These are phyloP conservation scores for Termitomyces bulborhizus DNA, from an alignment of 768 basidiomycete genomes.

Conservation along the genomic window DNA sequence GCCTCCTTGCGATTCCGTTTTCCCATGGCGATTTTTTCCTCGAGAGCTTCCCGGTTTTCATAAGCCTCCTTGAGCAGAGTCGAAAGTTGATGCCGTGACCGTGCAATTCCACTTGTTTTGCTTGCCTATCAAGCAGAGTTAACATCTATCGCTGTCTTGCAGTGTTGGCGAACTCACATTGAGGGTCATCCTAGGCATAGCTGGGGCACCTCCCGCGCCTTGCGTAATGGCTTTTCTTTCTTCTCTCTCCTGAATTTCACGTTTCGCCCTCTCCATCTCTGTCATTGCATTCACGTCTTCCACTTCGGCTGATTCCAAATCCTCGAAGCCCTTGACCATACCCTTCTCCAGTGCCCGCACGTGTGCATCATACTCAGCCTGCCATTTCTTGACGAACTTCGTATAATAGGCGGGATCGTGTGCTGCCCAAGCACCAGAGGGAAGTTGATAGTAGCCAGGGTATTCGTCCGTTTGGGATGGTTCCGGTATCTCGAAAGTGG, in stretches of 20 bases:
- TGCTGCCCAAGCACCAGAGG: slow-evolving; percentile 74
- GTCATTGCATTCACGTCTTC: slow-evolving; percentile 61
- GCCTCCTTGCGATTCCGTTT: slow-evolving; percentile 83
- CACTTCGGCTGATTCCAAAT: slow-evolving; percentile 42
- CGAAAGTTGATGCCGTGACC: slow-evolving; percentile 71
- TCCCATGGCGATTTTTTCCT: slow-evolving; percentile 80
- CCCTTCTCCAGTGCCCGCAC: slow-evolving; percentile 72
- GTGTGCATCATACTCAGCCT: slow-evolving; percentile 62
- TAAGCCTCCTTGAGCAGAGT: slow-evolving; percentile 81
- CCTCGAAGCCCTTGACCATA: slow-evolving; percentile 63
- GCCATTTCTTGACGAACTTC: slow-evolving; percentile 67
- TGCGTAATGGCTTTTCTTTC: slow-evolving; percentile 70
- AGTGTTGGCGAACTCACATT: slow-evolving; percentile 42
- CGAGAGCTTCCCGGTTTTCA: slow-evolving; percentile 73
- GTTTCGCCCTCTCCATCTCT: slow-evolving; percentile 76
- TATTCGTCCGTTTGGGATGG: slow-evolving; percentile 73
- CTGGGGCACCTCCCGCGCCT: slow-evolving; percentile 48
- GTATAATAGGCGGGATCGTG: slow-evolving; percentile 68
- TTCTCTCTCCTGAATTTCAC: slow-evolving; percentile 70
- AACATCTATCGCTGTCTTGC: neutral
- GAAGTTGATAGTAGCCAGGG: slow-evolving; percentile 83
- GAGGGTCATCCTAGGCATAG: slow-evolving; percentile 78
- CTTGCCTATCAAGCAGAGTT: slow-evolving; percentile 42
- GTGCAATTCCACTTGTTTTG: slow-evolving; percentile 63
- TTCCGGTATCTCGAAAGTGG: slow-evolving; percentile 65